A percentile compares a stretch with the other conserved stretches of the same genome.
phyloP scores from a whole-genome alignment of 345 rosid genomes.

The Jatropha curcas region DNA sequence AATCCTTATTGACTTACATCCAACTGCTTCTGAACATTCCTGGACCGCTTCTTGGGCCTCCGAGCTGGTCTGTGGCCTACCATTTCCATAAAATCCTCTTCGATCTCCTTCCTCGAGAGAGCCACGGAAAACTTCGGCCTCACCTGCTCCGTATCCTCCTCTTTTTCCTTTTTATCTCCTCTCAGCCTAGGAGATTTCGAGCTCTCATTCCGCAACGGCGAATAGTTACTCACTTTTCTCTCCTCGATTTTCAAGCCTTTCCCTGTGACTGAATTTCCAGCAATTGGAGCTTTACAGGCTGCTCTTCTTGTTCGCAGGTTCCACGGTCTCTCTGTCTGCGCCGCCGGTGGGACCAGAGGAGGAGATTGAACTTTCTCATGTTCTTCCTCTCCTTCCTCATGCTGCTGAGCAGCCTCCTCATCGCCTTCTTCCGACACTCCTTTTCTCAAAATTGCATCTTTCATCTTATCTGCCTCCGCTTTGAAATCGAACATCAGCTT shows the following conservation, averaged over 20 bases:
- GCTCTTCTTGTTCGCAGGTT: slow-evolving; percentile 75
- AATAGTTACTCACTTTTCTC: slow-evolving; percentile 23
- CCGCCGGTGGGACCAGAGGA: not conserved
- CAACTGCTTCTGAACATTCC: slow-evolving; percentile 58
- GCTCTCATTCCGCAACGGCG: slow-evolving; percentile 39
- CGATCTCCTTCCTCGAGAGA: slow-evolving; percentile 67
- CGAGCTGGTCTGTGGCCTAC: slow-evolving; percentile 53
- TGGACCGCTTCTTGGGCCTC: slow-evolving; percentile 73
- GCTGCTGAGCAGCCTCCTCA: not conserved
- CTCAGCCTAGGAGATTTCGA: slow-evolving; percentile 26
- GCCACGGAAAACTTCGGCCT: slow-evolving; percentile 43
- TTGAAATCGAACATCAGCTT: slow-evolving; percentile 46
- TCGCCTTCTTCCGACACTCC: slow-evolving; percentile 17
- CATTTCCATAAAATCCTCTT: slow-evolving; percentile 58
- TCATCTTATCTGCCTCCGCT: slow-evolving; percentile 39
- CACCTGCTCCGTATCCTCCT: slow-evolving; percentile 26
- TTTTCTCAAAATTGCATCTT: slow-evolving; percentile 27
- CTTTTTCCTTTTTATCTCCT: slow-evolving; percentile 27
- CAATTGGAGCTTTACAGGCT: slow-evolving; percentile 50
- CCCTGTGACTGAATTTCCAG: slow-evolving; percentile 13
- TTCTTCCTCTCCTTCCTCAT: slow-evolving; percentile 9
- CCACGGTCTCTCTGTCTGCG: slow-evolving; percentile 49
- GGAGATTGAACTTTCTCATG: slow-evolving; percentile 5
- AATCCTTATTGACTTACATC: slow-evolving; percentile 49
- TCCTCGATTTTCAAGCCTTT: slow-evolving; percentile 32